Evolutionary conservation across 2,329 filamentous ascomycete genomes (phyloP), one percentile per base, ranked within the genome.

Genomic region (Talaromyces amestolkiae): DNA sequence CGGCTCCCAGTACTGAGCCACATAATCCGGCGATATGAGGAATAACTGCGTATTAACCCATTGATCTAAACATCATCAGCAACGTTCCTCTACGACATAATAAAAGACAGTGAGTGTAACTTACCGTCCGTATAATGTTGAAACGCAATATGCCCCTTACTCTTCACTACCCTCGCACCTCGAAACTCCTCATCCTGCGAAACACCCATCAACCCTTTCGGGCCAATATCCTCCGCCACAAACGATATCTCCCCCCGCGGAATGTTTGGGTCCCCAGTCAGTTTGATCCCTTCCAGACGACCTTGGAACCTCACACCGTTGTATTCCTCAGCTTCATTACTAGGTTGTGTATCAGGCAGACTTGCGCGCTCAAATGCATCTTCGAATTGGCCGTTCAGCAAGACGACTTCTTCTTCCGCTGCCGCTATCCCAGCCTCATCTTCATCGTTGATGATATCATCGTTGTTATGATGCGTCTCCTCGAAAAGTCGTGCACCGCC

Each of bases 211-310:
- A 89, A 83, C 0, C 91, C 92, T 0, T 60, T 68, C 0, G 84
- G 82, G 0, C 91, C 89, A 41, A 98, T 86, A 70, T 97, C 92
- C 5, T 92, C 86, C 0, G 88, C 90, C 3, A 91, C 84, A 74
- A 96, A 97, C 0, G 91, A 92, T 70, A 89, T 87, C 76, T 97
- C 90, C 9, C 93, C 94, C 9, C 93, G 85, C 0, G 94, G 94
- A 15, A 98, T 88, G 70, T 97, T 96, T 0, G 90, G 87, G 72
- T 99, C 94, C 0, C 94, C 94, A 0, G 94, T 98, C 39, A 99
- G 80, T 75, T 98, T 98, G 73, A 97, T 88, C 0, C 91, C 94
- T 75, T 93, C 88, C 3, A 98, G 77, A 1, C 87, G 83, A 4
- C 92, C 92, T 13, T 81, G 82, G 19, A 49, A 59, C 69, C 91